Base-by-base conservation (phyloP, 139 green algal genomes). In the Chlamydomonas eustigma region DNA sequence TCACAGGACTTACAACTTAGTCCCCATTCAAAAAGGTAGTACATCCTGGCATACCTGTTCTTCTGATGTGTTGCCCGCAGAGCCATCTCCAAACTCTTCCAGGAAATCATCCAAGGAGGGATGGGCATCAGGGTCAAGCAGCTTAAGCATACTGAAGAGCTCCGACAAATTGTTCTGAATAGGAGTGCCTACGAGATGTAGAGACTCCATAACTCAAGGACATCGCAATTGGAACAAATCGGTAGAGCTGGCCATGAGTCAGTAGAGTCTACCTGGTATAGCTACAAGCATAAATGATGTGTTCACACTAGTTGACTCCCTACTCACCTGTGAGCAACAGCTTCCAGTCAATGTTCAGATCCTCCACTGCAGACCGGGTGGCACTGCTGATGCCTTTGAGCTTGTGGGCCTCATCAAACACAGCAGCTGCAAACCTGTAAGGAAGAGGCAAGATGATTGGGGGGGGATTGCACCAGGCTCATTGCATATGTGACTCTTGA, bases 131-230 rank as follows among this genome's bases (percentile, higher is more conserved):
- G 81, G 73, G 76, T 97, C 86, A 25, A 98, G 81, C 64, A 97
- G 64, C 37, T 91, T 92, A 31, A 98, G 80, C 39, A 98, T 83
- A 35, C 87, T 83, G 76, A 77, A 95, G 35, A 97, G 87, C 85
- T 97, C 93, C 1, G 79, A 76, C 76, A 97, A 92, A 88, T 98
- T 97, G 90, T 98, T 98, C 84, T 98, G 93, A 39, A 97, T 88
- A 36, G 93, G 93, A 3, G 93, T 97, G 38, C 93, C 88, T 87
- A 74, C 38, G 65, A 2, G 12, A 63, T 24, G 22, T 63, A n/a
- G n/a, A n/a, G n/a, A n/a, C n/a, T n/a, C n/a, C n/a, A n/a, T n/a
- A n/a, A n/a, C n/a, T n/a, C n/a, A n/a, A n/a, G n/a, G n/a, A n/a
- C n/a, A n/a, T n/a, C n/a, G n/a, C n/a, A n/a, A n/a, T n/a, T n/a